A percentile compares a stretch with the other conserved stretches of the same genome.
These are phyloP conservation scores for Hypoxylon sp. DNA, from an alignment of 2,329 filamentous ascomycete genomes.

Conservation along the genomic window DNA sequence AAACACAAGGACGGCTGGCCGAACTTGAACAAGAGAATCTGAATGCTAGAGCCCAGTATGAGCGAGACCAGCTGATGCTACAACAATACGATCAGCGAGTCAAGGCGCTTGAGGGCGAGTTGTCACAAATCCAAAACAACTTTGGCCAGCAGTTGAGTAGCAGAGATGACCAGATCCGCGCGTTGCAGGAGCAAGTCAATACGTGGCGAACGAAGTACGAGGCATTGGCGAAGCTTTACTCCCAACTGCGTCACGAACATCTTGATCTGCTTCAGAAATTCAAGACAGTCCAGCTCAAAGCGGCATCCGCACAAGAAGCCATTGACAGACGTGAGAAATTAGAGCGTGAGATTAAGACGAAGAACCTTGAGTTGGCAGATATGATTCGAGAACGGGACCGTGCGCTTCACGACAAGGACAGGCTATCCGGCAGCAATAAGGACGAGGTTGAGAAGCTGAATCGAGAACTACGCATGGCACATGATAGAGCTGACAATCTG, in stretches of 20 bases:
- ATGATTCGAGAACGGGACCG: constrained; percentile 98
- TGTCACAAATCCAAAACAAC: constrained; percentile 83
- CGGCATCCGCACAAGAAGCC: constrained; percentile 94
- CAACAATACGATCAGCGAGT: constrained; percentile 96
- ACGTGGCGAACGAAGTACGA: constrained; percentile 99
- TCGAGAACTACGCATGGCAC: constrained; percentile 90
- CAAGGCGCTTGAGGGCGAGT: constrained; percentile 90
- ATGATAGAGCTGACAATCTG: constrained; percentile 90
- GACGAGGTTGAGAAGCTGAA: constrained; percentile 96
- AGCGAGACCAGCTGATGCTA: constrained; percentile 96
- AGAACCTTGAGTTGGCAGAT: constrained; percentile 97
- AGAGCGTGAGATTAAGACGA: constrained; percentile 97
- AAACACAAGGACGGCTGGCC: constrained; percentile 94
- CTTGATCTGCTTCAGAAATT: constrained; percentile 95
- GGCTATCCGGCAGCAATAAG: constrained; percentile 84
- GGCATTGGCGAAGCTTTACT: constrained; percentile 95
- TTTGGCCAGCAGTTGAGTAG: constrained; percentile 86
- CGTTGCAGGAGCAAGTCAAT: constrained; percentile 96
- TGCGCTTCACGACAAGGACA: constrained; percentile 92
- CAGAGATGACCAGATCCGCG: constrained; percentile 93
- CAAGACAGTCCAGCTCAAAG: constrained; percentile 95
- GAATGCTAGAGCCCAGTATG: constrained; percentile 93
- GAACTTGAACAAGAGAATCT: constrained; percentile 96
- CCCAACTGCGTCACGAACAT: constrained; percentile 94
- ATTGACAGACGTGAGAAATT: constrained; percentile 95